Evolutionary conservation across 2,329 filamentous ascomycete genomes (phyloP).

Genomic region (Pseudogymnoascus sp.): DNA sequence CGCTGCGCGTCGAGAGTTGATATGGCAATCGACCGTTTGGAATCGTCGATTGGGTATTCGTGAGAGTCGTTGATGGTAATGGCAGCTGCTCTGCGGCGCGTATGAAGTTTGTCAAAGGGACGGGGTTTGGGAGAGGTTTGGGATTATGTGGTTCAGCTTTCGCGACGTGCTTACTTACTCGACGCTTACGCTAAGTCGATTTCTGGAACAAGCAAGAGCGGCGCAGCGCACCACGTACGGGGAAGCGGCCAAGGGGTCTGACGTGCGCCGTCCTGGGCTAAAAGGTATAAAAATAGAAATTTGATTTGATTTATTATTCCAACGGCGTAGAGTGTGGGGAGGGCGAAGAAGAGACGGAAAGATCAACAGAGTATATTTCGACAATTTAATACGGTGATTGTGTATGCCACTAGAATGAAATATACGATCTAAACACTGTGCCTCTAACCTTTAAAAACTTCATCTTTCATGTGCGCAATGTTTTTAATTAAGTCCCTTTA

Average conservation of each 20-base stretch:
- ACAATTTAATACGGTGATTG: not conserved
- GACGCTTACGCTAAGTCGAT: not conserved
- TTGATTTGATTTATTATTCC: not conserved
- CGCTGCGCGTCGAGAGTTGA: not conserved
- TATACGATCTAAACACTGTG: not conserved
- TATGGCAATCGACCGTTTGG: not conserved
- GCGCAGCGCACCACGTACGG: not conserved
- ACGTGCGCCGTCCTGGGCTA: slow-evolving; percentile 10
- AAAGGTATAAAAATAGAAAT: slow-evolving; percentile 13
- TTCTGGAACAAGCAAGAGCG: slow-evolving; percentile 8
- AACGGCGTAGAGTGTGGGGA: not conserved
- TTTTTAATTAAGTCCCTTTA: not conserved
- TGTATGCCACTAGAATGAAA: not conserved
- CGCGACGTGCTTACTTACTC: slow-evolving; percentile 3
- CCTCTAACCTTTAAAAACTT: not conserved
- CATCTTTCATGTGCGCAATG: slow-evolving; percentile 2
- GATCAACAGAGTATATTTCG: not conserved
- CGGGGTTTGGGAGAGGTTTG: slow-evolving; percentile 1
- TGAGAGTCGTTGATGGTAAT: slow-evolving; percentile 5
- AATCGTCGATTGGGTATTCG: not conserved
- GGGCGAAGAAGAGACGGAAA: too few species aligned
- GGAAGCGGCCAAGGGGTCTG: not conserved
- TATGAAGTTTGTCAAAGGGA: not conserved
- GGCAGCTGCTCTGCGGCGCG: not conserved
- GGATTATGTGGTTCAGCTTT: slow-evolving; percentile 7